A percentile compares a stretch with the other conserved stretches of the same genome.
Evolutionary conservation across 2,329 filamentous ascomycete species (phyloP).

Genomic region (Iodosphaeria phyllophila): DNA sequence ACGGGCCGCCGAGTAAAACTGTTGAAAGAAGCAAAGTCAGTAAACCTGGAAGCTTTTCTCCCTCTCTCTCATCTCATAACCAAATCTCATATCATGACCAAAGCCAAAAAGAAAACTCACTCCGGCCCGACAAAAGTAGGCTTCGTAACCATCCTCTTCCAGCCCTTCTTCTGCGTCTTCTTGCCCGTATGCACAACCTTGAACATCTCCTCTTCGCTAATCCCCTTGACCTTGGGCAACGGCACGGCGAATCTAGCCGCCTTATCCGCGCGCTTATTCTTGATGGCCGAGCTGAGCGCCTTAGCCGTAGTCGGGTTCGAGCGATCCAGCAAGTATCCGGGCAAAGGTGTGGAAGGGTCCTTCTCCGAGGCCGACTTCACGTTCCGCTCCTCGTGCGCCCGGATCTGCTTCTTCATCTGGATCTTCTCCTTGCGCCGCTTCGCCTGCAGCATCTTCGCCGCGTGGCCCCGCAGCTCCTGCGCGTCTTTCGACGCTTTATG

Average conservation of each 20-base stretch:
- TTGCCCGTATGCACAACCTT: conserved; percentile 91
- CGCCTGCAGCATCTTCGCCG: conserved; percentile 86
- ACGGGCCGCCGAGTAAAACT: conserved; percentile 41
- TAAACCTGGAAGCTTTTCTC: too few relatives aligned
- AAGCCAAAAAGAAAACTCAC: conserved; percentile 38
- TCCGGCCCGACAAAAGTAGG: conserved; percentile 81
- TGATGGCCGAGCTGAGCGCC: conserved; percentile 69
- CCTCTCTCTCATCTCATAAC: too few relatives aligned
- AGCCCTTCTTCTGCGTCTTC: conserved; percentile 67
- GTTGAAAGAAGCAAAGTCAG: neutral
- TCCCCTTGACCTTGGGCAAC: conserved; percentile 82
- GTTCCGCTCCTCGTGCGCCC: conserved; percentile 87
- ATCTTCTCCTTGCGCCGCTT: conserved; percentile 96
- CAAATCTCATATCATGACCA: conserved; percentile 25
- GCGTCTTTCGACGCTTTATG: conserved; percentile 81
- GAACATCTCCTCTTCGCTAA: conserved; percentile 95
- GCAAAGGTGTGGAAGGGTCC: conserved; percentile 64
- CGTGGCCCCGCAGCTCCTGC: conserved; percentile 78
- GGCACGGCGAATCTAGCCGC: conserved; percentile 86
- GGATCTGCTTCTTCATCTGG: conserved; percentile 89
- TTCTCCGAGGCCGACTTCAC: conserved; percentile 71
- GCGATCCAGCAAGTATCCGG: conserved; percentile 88
- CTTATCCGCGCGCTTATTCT: conserved; percentile 89
- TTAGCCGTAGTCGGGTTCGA: conserved; percentile 39
- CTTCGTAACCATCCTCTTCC: conserved; percentile 44